A percentile compares a stretch with the other conserved stretches of the same genome.
Evolutionary conservation across 2,329 filamentous ascomycete genomes (phyloP).

Genomic region (Neonectria magnoliae): DNA sequence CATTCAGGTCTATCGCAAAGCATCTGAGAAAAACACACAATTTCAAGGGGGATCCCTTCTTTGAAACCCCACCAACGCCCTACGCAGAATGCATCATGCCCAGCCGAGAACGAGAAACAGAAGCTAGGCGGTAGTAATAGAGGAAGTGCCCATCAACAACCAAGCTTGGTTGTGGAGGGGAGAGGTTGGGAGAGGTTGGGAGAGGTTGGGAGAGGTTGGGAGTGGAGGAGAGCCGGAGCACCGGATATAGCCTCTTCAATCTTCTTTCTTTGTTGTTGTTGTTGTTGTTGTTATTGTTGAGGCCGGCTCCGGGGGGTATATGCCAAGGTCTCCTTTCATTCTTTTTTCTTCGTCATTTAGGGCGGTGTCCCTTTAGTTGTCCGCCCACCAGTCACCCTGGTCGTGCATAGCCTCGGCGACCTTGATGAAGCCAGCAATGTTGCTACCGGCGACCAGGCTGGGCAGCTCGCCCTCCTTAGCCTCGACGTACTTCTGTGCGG

Average conservation of each 20-base stretch:
- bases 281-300: slow-evolving; percentile 36
- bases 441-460: slow-evolving; percentile 89
- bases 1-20: slow-evolving; percentile 32
- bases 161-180: not conserved
- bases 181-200: not conserved
- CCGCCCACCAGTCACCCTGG: slow-evolving; percentile 90
- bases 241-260: slow-evolving; percentile 16
- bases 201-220: not conserved
- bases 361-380: slow-evolving; percentile 21
- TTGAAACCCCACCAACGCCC: slow-evolving; percentile 42
- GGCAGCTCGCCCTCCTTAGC: slow-evolving; percentile 85
- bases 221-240: slow-evolving; percentile 22
- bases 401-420: slow-evolving; percentile 94
- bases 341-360: slow-evolving; percentile 17
- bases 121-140: slow-evolving; percentile 16
- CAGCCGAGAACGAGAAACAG: slow-evolving; percentile 37
- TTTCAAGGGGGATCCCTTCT: slow-evolving; percentile 27
- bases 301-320: slow-evolving; percentile 37
- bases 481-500: slow-evolving; percentile 87
- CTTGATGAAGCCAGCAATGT: slow-evolving; percentile 98
- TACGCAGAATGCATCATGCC: slow-evolving; percentile 38
- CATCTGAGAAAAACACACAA: slow-evolving; percentile 18
- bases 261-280: slow-evolving; percentile 23
- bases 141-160: not conserved
- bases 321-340: slow-evolving; percentile 21